Percentiles rank a stretch among this genome's conserved stretches.
phyloP scores from a whole-genome alignment of 2,329 filamentous ascomycete genomes.

The Tothia fuscella region DNA sequence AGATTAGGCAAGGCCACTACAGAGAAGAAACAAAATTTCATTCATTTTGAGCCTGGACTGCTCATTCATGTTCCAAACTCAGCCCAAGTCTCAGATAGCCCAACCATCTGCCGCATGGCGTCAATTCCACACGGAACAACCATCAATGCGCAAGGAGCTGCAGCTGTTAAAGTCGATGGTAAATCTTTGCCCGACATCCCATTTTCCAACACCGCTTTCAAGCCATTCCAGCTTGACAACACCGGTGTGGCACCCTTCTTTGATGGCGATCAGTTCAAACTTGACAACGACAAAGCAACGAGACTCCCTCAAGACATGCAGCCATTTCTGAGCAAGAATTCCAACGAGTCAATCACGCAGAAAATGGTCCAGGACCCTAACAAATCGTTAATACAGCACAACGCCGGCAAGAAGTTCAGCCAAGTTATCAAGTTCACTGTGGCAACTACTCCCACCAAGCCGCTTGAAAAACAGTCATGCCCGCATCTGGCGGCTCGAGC shows the following conservation, averaged over 20 bases:
- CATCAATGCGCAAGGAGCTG: conserved; percentile 22
- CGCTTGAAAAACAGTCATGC: neutral
- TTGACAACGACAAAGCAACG: neutral
- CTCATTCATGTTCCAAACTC: conserved; percentile 29
- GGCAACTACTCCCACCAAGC: neutral
- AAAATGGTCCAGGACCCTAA: conserved; percentile 4
- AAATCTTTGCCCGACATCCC: neutral
- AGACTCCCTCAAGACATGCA: neutral
- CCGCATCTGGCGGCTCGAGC: neutral
- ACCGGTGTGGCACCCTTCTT: neutral
- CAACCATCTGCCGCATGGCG: conserved; percentile 24
- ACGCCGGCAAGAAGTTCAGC: conserved; percentile 1
- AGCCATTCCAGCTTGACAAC: neutral
- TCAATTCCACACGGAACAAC: conserved; percentile 34
- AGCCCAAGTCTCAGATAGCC: conserved; percentile 12
- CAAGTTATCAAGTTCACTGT: conserved; percentile 1
- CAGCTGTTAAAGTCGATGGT: neutral
- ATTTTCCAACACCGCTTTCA: neutral
- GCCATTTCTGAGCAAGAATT: too few species aligned
- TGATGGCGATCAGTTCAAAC: neutral
- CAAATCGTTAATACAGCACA: neutral
- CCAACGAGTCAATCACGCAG: neutral
- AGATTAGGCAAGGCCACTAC: neutral
- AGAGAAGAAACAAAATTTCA: conserved; percentile 12
- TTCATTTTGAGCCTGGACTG: conserved; percentile 32